Evolutionary conservation across 495 filamentous ascomycete genomes (phyloP), one percentile per base, ranked within the genome.

Genomic region (Penicillium manginii): DNA sequence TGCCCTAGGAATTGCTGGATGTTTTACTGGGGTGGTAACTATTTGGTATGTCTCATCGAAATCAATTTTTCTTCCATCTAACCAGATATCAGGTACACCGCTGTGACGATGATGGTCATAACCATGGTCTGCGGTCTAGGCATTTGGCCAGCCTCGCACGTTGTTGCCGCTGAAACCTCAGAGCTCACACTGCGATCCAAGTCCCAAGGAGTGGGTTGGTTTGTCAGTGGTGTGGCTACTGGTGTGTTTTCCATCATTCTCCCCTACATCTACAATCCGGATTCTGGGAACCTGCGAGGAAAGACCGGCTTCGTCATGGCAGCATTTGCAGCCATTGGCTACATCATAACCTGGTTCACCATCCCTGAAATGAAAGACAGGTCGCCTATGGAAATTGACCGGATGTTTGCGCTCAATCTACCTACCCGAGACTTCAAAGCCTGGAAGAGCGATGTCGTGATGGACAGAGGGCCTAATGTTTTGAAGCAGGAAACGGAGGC

Each of bases 321-420:
- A 4, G 70, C 61, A 7, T 62, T 73, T n/a, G 66, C 68, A 29
- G 31, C 64, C 2, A 21, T 73, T 3, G 66, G 52, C 0, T 15
- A 68, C 15, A 31, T 61, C 4, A 53, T 39, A 1, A 56, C 66
- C 26, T 75, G 65, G 70, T 37, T 59, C 4, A 15, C 57, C 32
- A 60, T 76, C 7, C 73, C 73, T 0, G 73, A 76, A 56, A 76
- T 76, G 73, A 75, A 73, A 52, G 58, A 67, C 29, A 52, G 65
- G 8, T 65, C 61, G 3, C 55, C 65, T 1, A 61, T 65, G 55
- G 73, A 76, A 48, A 75, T 75, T 46, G 72, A 75, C 55, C 61
- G 59, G 0, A 70, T 77, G 73, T 77, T 75, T 57, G 63, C 66
- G 0, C 15, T 64, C 39, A 57, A 15, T 1, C 26, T 72, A 1